Conservation (phyloP, 192 early-diverging fungal species). For the Coemansia sp. region DNA sequence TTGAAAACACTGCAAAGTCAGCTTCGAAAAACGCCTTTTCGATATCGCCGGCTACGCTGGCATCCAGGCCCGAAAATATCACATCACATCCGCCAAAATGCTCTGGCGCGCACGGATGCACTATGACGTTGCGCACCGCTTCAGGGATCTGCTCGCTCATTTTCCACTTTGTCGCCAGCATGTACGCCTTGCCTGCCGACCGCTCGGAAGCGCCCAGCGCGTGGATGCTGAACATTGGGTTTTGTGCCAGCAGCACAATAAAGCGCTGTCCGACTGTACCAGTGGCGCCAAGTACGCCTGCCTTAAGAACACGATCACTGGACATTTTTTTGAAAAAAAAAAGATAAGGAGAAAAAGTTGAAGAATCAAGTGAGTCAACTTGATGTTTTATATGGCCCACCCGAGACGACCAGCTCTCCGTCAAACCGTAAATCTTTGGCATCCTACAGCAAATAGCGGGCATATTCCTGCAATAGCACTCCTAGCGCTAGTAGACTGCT, state of each 20-base stretch:
- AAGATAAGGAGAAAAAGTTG: neutral
- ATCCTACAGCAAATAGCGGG: constrained; percentile 21
- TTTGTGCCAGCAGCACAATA: constrained; percentile 79
- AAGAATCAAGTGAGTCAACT: neutral
- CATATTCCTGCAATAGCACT: constrained; percentile 46
- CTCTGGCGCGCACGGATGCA: constrained; percentile 71
- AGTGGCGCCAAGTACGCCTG: constrained; percentile 93
- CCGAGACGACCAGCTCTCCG: too few species aligned
- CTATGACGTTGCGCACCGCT: constrained; percentile 56
- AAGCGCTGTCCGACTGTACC: constrained; percentile 99
- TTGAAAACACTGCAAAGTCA: constrained; percentile 90
- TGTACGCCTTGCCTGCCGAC: constrained; percentile 84
- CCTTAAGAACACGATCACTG: constrained; percentile 55
- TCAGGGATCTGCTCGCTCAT: constrained; percentile 73
- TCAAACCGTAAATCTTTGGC: too few species aligned
- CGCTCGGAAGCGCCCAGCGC: constrained; percentile 87
- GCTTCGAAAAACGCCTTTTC: constrained; percentile 86
- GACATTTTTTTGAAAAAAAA: constrained; percentile 16
- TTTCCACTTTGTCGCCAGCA: constrained; percentile 84
- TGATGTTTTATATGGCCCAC: too few species aligned
- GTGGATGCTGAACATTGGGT: constrained; percentile 84
- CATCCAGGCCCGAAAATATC: constrained; percentile 94
- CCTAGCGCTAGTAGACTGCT: constrained; percentile 50
- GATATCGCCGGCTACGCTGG: constrained; percentile 90
- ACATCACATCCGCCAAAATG: constrained; percentile 80